Evolutionary conservation across 441 rosid species (phyloP), one percentile per base, ranked within the genome.

Genomic region (Pelargonium citronellum): DNA sequence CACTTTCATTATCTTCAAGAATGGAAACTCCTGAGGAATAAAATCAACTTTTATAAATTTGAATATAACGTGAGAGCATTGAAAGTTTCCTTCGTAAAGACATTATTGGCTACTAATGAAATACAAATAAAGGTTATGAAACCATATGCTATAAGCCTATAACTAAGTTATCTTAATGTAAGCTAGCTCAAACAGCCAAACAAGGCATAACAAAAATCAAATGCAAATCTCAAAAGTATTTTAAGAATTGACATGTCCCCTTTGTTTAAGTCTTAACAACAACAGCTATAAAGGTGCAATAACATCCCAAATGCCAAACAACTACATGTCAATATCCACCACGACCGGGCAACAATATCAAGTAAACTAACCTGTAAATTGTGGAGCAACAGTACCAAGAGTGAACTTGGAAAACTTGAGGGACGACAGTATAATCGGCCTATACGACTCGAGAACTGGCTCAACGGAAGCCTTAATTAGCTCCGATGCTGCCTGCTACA

Each of bases 371-470:
- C 15, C 57, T 72, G 97, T 95, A 73, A 95, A 92, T 53, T 95
- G 98, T 16, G 98, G 99, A 47, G 98, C 97, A 67, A 95, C 95
- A n/a, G 99, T 91, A 30, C 99, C 99, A 6, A 95, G 97, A 67
- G 96, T 91, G 41, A 95, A 84, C 83, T 81, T 90, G 73, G 99
- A 94, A 76, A 94, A 91, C 57, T 84, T 91, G 34, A 95, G 82
- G 61, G 99, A 91, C 0, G 94, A 82, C 30, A 95, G 66, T 49
- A 91, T 61, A 43, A 85, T 76, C 15, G 97, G 99, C 72, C 89
- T 85, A 70, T 95, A 87, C 70, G 90, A 90, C 77, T 90, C 96
- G 10, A 95, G 92, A 75, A 91, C 70, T 24, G 99, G 99, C 86
- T 91, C 99, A 24, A 91, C 97, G 0, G 89, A 87, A 70, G 86